phyloP scores from a whole-genome alignment of 768 basidiomycete genomes.

The Leccinum ochraceum region DNA sequence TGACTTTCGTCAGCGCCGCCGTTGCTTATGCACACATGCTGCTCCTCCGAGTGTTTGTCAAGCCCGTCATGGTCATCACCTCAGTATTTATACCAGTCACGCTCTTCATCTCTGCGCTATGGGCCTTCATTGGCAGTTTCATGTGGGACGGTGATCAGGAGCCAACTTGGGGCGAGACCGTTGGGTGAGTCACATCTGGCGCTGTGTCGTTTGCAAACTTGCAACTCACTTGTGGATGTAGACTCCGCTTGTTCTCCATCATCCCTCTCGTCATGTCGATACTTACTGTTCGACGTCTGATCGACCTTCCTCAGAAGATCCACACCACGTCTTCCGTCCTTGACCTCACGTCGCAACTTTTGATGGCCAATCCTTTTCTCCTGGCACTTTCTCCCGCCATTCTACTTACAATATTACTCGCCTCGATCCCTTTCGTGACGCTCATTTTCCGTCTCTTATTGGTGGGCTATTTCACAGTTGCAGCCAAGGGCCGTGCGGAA shows the following conservation, averaged over 20 bases:
- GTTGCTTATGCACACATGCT: constrained; percentile 75
- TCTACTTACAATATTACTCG: constrained; percentile 64
- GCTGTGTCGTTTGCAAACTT: neutral
- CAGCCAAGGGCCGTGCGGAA: constrained; percentile 40
- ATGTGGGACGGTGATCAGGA: constrained; percentile 53
- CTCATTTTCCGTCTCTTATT: constrained; percentile 77
- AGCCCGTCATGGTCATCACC: constrained; percentile 79
- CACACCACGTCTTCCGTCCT: constrained; percentile 61
- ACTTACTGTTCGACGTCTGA: constrained; percentile 69
- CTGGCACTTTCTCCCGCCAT: constrained; percentile 74
- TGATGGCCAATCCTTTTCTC: constrained; percentile 73
- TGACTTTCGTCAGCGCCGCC: constrained; percentile 68
- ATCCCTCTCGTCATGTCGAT: constrained; percentile 70
- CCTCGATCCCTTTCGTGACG: constrained; percentile 78
- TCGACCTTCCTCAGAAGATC: constrained; percentile 69
- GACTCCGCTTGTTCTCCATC: constrained; percentile 67
- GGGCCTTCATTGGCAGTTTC: constrained; percentile 84
- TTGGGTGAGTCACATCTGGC: constrained; percentile 54
- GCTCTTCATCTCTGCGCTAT: constrained; percentile 71
- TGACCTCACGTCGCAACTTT: constrained; percentile 64
- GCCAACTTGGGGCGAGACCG: constrained; percentile 81
- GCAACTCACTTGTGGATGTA: constrained; percentile 12
- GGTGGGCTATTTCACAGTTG: constrained; percentile 56
- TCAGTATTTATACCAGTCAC: constrained; percentile 75
- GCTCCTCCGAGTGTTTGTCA: constrained; percentile 77